A percentile compares a stretch with the other conserved stretches of the same genome.
phyloP scores from a whole-genome alignment of 2,329 filamentous ascomycete genomes.

The Immersiporthe knoxdaviesiana region DNA sequence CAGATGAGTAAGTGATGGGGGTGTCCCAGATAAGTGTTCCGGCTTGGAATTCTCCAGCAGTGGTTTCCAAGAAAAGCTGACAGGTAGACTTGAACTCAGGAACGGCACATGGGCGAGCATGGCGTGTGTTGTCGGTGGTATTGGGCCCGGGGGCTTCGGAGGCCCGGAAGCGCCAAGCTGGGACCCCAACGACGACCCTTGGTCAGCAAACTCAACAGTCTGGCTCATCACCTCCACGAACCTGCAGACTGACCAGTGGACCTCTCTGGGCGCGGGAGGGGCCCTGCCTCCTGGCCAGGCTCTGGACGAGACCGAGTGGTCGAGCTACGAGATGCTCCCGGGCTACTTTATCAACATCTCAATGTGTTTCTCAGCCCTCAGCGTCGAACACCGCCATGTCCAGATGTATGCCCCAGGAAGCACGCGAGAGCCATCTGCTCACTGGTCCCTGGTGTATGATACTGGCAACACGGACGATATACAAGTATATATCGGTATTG shows the following conservation, averaged over 20 bases:
- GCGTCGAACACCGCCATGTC: conserved; percentile 5
- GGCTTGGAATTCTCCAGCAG: too few species aligned
- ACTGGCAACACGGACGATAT: neutral
- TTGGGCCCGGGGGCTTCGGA: conserved; percentile 8
- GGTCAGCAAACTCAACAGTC: conserved; percentile 15
- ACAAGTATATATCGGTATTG: neutral
- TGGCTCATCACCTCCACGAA: conserved; percentile 10
- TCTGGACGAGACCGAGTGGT: conserved; percentile 2
- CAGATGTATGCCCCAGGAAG: neutral
- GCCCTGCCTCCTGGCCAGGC: neutral
- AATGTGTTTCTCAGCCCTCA: conserved; percentile 6
- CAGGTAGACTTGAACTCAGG: neutral
- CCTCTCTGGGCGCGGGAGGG: neutral
- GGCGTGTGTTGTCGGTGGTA: neutral
- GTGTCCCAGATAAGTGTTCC: neutral
- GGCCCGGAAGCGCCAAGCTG: neutral
- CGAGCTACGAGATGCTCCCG: conserved; percentile 4
- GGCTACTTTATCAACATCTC: conserved; percentile 12
- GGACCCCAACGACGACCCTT: conserved; percentile 5
- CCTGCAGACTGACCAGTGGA: neutral
- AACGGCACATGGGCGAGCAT: neutral
- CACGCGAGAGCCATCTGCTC: neutral
- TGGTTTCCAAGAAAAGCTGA: neutral
- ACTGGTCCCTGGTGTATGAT: conserved; percentile 1
- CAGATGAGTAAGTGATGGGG: neutral